Percentiles rank a stretch among this genome's conserved stretches.
These are phyloP conservation scores for Solanum chmielewskii DNA, from an alignment of 257 asterid species.

Conservation along the genomic window DNA sequence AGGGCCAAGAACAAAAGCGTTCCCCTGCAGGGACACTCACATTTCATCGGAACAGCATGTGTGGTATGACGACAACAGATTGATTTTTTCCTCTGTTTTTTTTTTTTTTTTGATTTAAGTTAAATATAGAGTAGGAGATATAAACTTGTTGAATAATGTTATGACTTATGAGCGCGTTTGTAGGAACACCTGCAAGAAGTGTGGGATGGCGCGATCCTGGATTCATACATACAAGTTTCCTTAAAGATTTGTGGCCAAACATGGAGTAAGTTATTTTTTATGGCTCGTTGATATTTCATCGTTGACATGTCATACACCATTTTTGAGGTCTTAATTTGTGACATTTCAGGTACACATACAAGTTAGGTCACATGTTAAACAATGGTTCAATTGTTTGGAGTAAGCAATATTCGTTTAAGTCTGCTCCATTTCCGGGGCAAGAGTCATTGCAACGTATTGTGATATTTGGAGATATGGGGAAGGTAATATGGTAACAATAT, in stretches of 20 bases:
- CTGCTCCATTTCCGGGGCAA: slow-evolving; percentile 86
- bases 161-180: neutral
- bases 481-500: slow-evolving; percentile 28
- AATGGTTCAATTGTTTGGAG: slow-evolving; percentile 66
- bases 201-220: slow-evolving; percentile 99
- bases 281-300: neutral
- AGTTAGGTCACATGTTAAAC: slow-evolving; percentile 49
- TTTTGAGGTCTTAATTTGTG: neutral
- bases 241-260: slow-evolving; percentile 81
- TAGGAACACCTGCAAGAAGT: slow-evolving; percentile 84
- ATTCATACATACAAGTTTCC: slow-evolving; percentile 81
- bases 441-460: slow-evolving; percentile 72
- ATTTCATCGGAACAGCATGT: slow-evolving; percentile 66
- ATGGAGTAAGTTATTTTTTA: slow-evolving; percentile 27
- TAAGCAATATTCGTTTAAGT: slow-evolving; percentile 49
- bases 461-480: slow-evolving; percentile 94
- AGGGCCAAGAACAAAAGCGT: slow-evolving; percentile 21
- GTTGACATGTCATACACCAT: neutral
- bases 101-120: neutral
- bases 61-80: slow-evolving; percentile 35
- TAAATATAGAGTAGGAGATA: neutral
- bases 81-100: neutral
- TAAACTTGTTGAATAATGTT: neutral
- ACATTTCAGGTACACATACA: slow-evolving; percentile 58
- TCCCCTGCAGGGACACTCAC: slow-evolving; percentile 78